Conservation (phyloP, 768 basidiomycete genomes). For the Crassisporium funariophilum region DNA sequence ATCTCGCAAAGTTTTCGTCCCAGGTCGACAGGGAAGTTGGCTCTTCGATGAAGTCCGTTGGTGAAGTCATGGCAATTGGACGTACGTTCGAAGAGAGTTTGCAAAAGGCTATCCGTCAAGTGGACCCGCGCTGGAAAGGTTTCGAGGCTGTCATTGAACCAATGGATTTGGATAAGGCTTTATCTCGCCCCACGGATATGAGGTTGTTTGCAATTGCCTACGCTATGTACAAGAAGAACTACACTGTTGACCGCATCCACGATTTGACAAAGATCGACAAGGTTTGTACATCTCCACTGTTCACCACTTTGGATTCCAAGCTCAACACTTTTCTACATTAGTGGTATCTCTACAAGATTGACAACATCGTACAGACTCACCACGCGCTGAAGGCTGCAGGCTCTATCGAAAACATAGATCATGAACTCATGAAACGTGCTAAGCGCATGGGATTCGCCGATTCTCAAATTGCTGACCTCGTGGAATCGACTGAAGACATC, state of each 20-base stretch:
- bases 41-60: constrained; percentile 98
- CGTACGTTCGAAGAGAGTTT: constrained; percentile 98
- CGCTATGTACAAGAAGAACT: constrained; percentile 93
- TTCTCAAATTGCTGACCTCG: constrained; percentile 83
- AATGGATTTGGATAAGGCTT: constrained; percentile 79
- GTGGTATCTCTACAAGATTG: constrained; percentile 99
- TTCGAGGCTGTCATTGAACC: constrained; percentile 94
- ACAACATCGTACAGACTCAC: constrained; percentile 94
- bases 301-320: not conserved
- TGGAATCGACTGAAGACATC: constrained; percentile 69
- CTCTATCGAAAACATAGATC: constrained; percentile 67
- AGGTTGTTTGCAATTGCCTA: constrained; percentile 96
- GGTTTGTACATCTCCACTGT: constrained; percentile 42
- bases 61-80: constrained; percentile 99
- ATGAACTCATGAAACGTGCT: constrained; percentile 80
- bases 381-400: constrained; percentile 70
- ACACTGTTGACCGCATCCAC: constrained; percentile 87
- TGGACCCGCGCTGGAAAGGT: constrained; percentile 95
- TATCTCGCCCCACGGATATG: constrained; percentile 90
- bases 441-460: constrained; percentile 98
- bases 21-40: constrained; percentile 95
- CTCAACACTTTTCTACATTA: constrained; percentile 28
- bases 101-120: constrained; percentile 97
- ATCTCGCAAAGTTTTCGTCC: constrained; percentile 93
- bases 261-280: constrained; percentile 98